Evolutionary conservation across 2,329 filamentous ascomycete species (phyloP).

Genomic region (Botrytis deweyae): DNA sequence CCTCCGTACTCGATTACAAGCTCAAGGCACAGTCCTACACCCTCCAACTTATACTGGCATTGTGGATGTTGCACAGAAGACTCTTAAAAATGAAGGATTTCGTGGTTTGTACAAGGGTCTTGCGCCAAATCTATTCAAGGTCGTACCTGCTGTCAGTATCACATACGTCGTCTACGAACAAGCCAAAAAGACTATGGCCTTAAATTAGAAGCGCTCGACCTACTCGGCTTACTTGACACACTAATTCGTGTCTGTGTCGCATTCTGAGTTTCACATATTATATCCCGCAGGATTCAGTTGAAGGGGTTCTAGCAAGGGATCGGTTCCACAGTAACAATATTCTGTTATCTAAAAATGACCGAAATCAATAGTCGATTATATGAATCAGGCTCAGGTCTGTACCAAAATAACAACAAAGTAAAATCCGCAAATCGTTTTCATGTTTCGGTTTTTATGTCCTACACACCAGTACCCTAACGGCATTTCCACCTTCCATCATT

Average conservation of each 20-base stretch:
- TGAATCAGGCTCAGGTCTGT: not conserved
- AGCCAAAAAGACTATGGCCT: constrained; percentile 67
- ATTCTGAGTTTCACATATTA: not conserved
- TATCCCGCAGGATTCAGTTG: not conserved
- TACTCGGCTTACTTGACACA: not conserved
- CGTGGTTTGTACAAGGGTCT: constrained; percentile 91
- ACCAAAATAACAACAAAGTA: not conserved
- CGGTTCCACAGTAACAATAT: not conserved
- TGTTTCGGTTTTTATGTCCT: not conserved
- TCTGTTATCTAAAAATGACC: not conserved
- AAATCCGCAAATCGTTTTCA: not conserved
- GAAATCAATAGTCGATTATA: not conserved
- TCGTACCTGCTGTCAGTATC: constrained; percentile 92
- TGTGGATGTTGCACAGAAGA: constrained; percentile 82
- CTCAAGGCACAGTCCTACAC: constrained; percentile 90
- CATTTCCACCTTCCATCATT: not conserved
- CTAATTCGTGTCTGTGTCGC: not conserved
- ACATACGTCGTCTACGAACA: constrained; percentile 94
- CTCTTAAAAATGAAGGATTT: constrained; percentile 76
- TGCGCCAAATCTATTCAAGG: constrained; percentile 93
- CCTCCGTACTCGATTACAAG: constrained; percentile 86
- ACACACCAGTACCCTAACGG: not conserved
- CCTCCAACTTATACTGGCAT: constrained; percentile 88
- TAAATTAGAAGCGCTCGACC: constrained; percentile 19
- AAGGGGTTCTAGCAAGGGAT: not conserved